Base-by-base conservation (phyloP, 257 asterid genomes). In the Scutellaria minor region DNA sequence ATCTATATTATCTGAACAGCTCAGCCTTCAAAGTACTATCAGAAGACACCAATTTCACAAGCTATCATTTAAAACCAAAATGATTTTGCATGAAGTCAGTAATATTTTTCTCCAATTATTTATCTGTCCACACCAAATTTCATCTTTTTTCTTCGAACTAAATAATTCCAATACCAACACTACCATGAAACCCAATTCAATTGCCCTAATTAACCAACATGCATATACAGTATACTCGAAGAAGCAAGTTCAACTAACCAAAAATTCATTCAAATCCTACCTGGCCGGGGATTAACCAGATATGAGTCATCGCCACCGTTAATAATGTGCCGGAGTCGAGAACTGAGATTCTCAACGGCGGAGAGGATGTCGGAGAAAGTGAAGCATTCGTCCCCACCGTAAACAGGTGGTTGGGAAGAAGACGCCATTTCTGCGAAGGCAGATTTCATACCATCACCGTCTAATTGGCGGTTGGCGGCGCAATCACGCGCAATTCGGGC, bases 381-480 rank as follows among this genome's bases (percentile, higher is more conserved):
- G 88, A 86, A 93, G 81, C 90, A 86, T 62, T 78, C 80, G 69
- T 93, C 98, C 73, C 93, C 93, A 24, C 74, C 85, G 67, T 88
- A 90, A 6, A 85, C 73, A 4, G 83, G 85, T 6, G 89, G 90
- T 14, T 64, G 68, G 39, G 60, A 54, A 61, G 81, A 66, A 60
- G 80, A 72, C 47, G 74, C 31, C 66, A 39, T 56, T 52, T 80
- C 77, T 6, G 71, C 41, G 44, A 77, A 48, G n/a, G 81, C 24
- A n/a, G 54, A 70, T 64, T 75, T 72, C 64, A 64, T 37, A 20
- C 12, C 47, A 39, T 58, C 77, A 6, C 40, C 68, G 40, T 41
- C 75, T 9, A 35, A 9, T 10, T 41, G 68, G 10, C 64, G 68
- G 55, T 64, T 47, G 61, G 66, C 41, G 51, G 51, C 60, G 75